These are phyloP conservation scores for Suillus luteus DNA, from an alignment of 768 basidiomycete genomes.

Conservation along the genomic window DNA sequence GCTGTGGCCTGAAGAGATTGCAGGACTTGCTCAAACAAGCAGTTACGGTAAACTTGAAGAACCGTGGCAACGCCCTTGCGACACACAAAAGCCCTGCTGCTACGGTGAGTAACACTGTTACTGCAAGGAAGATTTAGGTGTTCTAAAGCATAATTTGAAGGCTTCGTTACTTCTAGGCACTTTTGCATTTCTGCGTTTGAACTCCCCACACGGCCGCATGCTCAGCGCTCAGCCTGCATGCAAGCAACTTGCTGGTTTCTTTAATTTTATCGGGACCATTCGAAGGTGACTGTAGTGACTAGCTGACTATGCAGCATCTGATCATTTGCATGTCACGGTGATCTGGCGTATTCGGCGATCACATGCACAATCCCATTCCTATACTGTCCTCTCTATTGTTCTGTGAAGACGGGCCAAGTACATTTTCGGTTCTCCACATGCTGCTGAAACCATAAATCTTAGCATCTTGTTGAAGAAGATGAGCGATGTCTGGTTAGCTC, in stretches of 20 bases:
- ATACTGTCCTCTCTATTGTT: slow-evolving; percentile 1
- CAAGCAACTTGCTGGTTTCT: background rate
- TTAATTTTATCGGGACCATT: background rate
- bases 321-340: background rate
- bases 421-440: background rate
- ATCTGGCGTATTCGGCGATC: background rate
- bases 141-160: background rate
- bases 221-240: background rate
- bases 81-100: background rate
- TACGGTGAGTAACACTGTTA: background rate
- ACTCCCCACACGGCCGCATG: background rate
- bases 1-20: background rate
- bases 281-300: background rate
- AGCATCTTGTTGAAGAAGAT: background rate
- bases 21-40: background rate
- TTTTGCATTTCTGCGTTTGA: background rate
- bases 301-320: background rate
- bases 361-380: background rate
- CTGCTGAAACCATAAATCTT: background rate
- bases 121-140: background rate
- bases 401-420: background rate
- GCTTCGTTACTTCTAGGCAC: background rate
- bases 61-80: background rate
- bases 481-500: background rate
- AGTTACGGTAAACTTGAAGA: background rate